Conservation (phyloP, 148 eudicot species). For the Rhododendron ferrugineum region DNA sequence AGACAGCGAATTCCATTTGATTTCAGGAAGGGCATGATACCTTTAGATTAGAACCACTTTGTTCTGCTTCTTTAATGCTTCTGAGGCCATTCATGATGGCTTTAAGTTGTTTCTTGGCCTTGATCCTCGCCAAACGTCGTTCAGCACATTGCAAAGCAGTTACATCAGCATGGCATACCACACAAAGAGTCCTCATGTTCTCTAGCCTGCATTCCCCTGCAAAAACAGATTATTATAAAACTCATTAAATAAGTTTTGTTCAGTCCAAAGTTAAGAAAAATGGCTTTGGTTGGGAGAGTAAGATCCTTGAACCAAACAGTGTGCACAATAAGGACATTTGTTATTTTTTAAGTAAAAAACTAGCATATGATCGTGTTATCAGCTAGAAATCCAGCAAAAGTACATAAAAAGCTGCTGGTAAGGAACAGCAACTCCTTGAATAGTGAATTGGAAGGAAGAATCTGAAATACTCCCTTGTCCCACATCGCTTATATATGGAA, state of each 20-base stretch:
- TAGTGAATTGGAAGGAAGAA: not conserved
- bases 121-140: conserved; percentile 41
- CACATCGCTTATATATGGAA: not conserved
- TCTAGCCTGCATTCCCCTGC: conserved; percentile 91
- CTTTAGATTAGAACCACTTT: conserved; percentile 28
- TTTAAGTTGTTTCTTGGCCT: conserved; percentile 52
- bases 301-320: not conserved
- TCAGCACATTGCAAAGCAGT: conserved; percentile 72
- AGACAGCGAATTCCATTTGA: not conserved
- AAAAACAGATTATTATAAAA: not conserved
- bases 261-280: not conserved
- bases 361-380: not conserved
- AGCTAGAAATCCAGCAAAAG: not conserved
- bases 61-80: conserved; percentile 14
- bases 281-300: not conserved
- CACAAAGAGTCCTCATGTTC: conserved; percentile 92
- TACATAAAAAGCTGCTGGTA: not conserved
- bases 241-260: not conserved
- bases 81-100: conserved; percentile 26
- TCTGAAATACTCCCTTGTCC: not conserved
- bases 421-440: conserved; percentile 4
- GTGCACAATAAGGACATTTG: not conserved
- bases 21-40: conserved; percentile 19
- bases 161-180: conserved; percentile 91
- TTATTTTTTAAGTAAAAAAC: not conserved